Conservation (phyloP, 169 alveolate species). For the Plasmodium billcollinsi region DNA sequence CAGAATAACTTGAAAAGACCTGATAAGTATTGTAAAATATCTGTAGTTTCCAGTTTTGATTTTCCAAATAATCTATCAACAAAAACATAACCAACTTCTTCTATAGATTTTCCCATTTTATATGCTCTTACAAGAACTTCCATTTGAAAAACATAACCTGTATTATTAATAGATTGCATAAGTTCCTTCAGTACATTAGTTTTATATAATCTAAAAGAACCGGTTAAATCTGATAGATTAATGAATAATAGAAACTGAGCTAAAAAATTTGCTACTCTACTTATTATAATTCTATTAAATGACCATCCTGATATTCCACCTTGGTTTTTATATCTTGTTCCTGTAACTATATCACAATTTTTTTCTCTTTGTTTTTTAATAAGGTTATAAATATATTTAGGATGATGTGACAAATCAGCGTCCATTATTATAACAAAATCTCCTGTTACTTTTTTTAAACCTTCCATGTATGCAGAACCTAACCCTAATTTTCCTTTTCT, state of each 20-base stretch:
- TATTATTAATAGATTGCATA: conserved; percentile 52
- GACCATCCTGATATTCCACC: conserved; percentile 99
- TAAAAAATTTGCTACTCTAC: conserved; percentile 96
- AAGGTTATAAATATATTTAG: conserved; percentile 93
- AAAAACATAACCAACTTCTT: conserved; percentile 97
- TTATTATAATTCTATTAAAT: conserved; percentile 92
- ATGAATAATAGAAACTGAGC: conserved; percentile 90
- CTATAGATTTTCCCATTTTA: conserved; percentile 89
- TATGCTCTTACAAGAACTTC: conserved; percentile 96
- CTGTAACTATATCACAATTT: conserved; percentile 95
- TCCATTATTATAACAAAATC: conserved; percentile 96
- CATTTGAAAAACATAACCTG: conserved; percentile 98
- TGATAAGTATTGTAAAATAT: conserved; percentile 91
- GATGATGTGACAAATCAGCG: conserved; percentile 98
- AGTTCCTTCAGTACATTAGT: conserved; percentile 90
- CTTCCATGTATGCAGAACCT: conserved; percentile 97
- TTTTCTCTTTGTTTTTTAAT: conserved; percentile 91
- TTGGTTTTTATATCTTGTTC: conserved; percentile 94
- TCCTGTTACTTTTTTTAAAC: conserved; percentile 92
- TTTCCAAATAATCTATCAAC: conserved; percentile 97
- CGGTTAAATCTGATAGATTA: conserved; percentile 93
- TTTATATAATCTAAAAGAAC: conserved; percentile 96
- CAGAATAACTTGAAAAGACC: conserved; percentile 92
- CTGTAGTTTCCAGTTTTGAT: conserved; percentile 95
- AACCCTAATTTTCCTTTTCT: conserved; percentile 97